Evolutionary conservation across 352 stramenopile species (phyloP), one percentile per base, ranked within the genome.

Genomic region (Pythium insidiosum): DNA sequence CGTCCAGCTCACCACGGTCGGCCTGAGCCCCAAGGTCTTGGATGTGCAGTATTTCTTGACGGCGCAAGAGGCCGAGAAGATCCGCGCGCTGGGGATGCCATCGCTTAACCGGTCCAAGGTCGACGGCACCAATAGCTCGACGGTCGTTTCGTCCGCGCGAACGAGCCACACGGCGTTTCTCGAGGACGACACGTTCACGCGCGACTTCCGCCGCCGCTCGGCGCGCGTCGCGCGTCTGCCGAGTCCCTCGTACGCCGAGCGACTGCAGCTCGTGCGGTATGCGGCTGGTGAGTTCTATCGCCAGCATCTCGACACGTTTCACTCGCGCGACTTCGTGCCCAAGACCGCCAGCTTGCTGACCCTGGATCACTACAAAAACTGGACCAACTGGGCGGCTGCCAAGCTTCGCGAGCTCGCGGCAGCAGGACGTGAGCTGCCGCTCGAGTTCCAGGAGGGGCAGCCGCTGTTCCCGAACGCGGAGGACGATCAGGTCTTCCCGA

Each of bases 141-240:
- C 56, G 39, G 63, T 84, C 22, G 73, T 88, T 12, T 73, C 68
- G 19, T 56, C 68, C 26, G 68, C 71, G 4, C 77, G 80, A 6
- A 93, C 80, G 31, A 90, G 77, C 35, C 75, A 93, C 63, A 93
- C 80, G 20, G 68, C 80, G 6, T 93, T 90, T 55, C 47, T 93
- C 7, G 57, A 68, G 0, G 73, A 88, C 38, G 65, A 49, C 15
- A 47, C 58, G 15, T 87, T 93, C 47, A 84, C 77, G 22, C 75
- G 75, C 13, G 73, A 88, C 21, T 89, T 90, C 31, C 75, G 74
- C 13, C 61, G 66, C 22, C 72, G 79, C 5, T 84, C 74, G 16
- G 68, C 77, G 34, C 52, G 39, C 19, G 58, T 92, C 12, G 67
- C 73, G 9, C 77, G 80, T 11, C 65, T 93, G 16, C 73, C 80